Evolutionary conservation across 176 grass and related monocot species (phyloP), one percentile per base, ranked within the genome.

Genomic region (Musa itinerans): DNA sequence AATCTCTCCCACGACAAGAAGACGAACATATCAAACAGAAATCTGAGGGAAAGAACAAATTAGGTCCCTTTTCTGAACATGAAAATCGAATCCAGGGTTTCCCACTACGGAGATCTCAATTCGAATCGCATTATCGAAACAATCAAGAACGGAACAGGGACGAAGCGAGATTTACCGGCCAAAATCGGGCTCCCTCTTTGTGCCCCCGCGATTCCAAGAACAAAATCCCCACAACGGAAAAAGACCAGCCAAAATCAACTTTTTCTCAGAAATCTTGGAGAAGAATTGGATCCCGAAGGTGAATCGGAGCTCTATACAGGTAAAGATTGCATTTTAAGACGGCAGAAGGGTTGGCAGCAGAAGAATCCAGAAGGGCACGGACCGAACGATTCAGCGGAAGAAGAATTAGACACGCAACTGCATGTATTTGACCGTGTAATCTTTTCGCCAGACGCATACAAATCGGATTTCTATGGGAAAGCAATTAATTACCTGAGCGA

Each of bases 291-390:
- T 69, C 50, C 50, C 19, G 43, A 70, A 70, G 68, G 21, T 70
- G 51, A 12, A 51, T 51, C 20, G 48, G 9, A 70, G 15, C 68
- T 20, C 25, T 24, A 21, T 14, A 65, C 43, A 52, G 58, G 34
- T 22, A 64, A 64, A 65, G 19, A 48, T n/a, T 74, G 22, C 11
- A 77, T 20, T 74, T 65, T 23, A 52, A 77, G 17, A 65, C 12
- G 16, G 15, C 20, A 5, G 17, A 50, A 65, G 59, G 23, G 58
- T 1, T 50, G 65, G 50, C 9, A 72, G 24, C 54, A 65, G 27
- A 54, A 84, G 64, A 65, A 69, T 74, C 77, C 56, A 67, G 69
- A 79, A 74, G 64, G 64, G 13, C 63, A 68, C 16, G n/a, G n/a
- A 16, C 13, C n/a, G n/a, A 68, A 61, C 6, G n/a, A n/a, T 7